Evolutionary conservation across 148 eudicot genomes (phyloP), one percentile per base, ranked within the genome.

Genomic region (Nyssa sinensis): DNA sequence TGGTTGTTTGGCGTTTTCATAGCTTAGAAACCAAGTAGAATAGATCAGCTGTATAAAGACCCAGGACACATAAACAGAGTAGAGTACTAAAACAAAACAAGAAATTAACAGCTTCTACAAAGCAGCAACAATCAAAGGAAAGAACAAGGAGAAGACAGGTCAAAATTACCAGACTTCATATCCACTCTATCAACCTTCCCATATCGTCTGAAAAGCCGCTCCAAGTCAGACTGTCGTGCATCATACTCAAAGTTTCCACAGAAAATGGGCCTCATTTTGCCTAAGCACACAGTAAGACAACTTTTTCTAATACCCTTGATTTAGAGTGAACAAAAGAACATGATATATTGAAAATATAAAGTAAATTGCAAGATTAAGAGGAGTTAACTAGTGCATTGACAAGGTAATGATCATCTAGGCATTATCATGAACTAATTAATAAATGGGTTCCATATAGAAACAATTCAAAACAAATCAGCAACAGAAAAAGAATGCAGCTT

Each of bases 141-240:
- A 51, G 74, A 11, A 2, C 28, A 28, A 29, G 27, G 28, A 37
- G 61, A 32, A 16, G 63, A 35, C 17, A 21, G 28, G 70, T 27
- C 21, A 41, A 70, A 63, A 70, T 78, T 83, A 87, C 91, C 91
- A 62, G 85, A 80, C 74, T 88, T 88, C 88, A 88, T 81, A 78
- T 88, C 89, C 73, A 88, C 89, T 82, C 89, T 83, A 53, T 88
- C 91, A 76, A 88, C 87, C 67, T 84, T 88, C 69, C 91, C 91
- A 80, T 85, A 88, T 49, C 81, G 77, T 68, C 72, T 81, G 68
- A 88, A 88, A 58, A 88, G 82, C 24, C 91, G 91, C 79, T 85
- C 91, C 74, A 88, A 67, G 65, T 88, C 91, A 55, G 87, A 83
- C 35, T 85, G 70, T 3, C 86, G 82, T 23, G 88, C 87, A 41